Conservation (phyloP, 352 stramenopile species). For the Phytophthora syringae region DNA sequence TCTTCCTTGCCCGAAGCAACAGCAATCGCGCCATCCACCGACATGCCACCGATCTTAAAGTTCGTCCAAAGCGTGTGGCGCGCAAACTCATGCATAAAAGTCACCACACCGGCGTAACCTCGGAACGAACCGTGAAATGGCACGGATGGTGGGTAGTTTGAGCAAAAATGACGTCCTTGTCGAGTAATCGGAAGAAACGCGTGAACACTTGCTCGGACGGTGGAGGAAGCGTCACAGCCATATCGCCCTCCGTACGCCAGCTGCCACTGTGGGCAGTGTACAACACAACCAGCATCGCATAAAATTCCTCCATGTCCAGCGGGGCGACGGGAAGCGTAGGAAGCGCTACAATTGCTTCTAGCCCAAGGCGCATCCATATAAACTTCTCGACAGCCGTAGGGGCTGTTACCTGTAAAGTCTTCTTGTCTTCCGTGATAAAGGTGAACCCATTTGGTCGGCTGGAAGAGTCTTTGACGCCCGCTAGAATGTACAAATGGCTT, state of each 20-base stretch:
- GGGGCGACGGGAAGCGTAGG: slow-evolving; percentile 79
- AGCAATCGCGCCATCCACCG: slow-evolving; percentile 83
- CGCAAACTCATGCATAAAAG: slow-evolving; percentile 84
- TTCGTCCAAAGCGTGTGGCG: slow-evolving; percentile 85
- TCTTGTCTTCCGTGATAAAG: slow-evolving; percentile 91
- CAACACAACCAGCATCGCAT: slow-evolving; percentile 88
- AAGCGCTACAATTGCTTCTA: slow-evolving; percentile 87
- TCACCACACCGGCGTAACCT: slow-evolving; percentile 71
- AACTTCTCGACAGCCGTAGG: slow-evolving; percentile 85
- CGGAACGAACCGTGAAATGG: slow-evolving; percentile 87
- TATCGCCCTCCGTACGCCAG: slow-evolving; percentile 87
- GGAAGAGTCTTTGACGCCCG: slow-evolving; percentile 86
- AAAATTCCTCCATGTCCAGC: slow-evolving; percentile 90
- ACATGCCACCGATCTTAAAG: slow-evolving; percentile 87
- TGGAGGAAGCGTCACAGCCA: slow-evolving; percentile 86
- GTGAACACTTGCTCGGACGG: slow-evolving; percentile 89
- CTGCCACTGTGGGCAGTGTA: slow-evolving; percentile 83
- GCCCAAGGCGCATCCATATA: slow-evolving; percentile 87
- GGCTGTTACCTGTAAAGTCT: slow-evolving; percentile 78
- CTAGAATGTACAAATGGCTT: slow-evolving; percentile 81
- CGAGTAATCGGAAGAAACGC: slow-evolving; percentile 85
- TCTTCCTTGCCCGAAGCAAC: slow-evolving; percentile 88
- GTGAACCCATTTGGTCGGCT: slow-evolving; percentile 83
- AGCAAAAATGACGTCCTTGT: slow-evolving; percentile 89
- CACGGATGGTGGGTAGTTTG: slow-evolving; percentile 89